Evolutionary conservation across 2,329 filamentous ascomycete genomes (phyloP).

Genomic region (Pseudocercospora macadamiae): DNA sequence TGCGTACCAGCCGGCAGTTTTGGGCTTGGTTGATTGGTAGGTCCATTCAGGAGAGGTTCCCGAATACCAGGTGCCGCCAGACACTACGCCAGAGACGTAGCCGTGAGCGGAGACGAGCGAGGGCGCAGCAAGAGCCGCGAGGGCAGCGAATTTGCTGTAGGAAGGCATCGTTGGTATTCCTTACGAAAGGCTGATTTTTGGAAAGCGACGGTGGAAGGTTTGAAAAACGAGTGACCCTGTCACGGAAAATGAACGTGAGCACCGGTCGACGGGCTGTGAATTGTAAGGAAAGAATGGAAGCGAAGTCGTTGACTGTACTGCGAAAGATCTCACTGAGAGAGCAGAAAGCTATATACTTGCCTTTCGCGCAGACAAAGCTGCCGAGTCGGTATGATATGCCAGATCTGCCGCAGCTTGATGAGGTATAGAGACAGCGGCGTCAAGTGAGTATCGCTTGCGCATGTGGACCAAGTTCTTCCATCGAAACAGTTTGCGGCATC

Average conservation of each 20-base stretch:
- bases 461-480: slow-evolving; percentile 18
- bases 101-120: slow-evolving; percentile 50
- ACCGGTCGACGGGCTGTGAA: slow-evolving; percentile 19
- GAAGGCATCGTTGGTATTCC: slow-evolving; percentile 22
- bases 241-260: slow-evolving; percentile 21
- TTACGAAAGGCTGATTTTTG: not conserved
- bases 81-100: slow-evolving; percentile 46
- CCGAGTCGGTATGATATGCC: slow-evolving; percentile 1
- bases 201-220: slow-evolving; percentile 1
- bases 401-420: slow-evolving; percentile 22
- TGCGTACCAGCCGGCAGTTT: slow-evolving; percentile 47
- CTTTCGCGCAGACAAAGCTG: not conserved
- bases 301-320: slow-evolving; percentile 11
- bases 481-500: slow-evolving; percentile 9
- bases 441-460: slow-evolving; percentile 16
- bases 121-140: slow-evolving; percentile 21
- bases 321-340: not conserved
- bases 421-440: slow-evolving; percentile 18
- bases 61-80: slow-evolving; percentile 51
- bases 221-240: slow-evolving; percentile 14
- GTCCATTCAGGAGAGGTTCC: slow-evolving; percentile 48
- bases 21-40: slow-evolving; percentile 60
- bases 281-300: slow-evolving; percentile 19
- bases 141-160: slow-evolving; percentile 18
- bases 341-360: slow-evolving; percentile 18